A percentile compares a stretch with the other conserved stretches of the same genome.
These are phyloP conservation scores for Piper betle DNA, from an alignment of 164 flowering plant species.

Conservation along the genomic window DNA sequence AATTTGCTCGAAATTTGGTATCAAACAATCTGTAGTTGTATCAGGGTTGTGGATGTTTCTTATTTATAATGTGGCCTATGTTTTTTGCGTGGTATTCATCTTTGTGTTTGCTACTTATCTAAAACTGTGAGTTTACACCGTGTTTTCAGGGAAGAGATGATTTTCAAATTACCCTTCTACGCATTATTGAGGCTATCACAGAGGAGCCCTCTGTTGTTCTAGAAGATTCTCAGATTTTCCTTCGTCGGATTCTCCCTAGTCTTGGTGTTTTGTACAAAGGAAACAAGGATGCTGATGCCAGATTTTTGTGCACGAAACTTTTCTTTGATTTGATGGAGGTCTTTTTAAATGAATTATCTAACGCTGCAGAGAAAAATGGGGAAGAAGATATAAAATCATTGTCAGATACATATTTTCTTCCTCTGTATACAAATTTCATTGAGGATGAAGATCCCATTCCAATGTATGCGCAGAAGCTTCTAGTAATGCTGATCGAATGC, in stretches of 20 bases:
- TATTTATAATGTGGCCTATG: too few relatives aligned
- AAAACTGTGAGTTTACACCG: background rate
- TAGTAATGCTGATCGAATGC: slow-evolving; percentile 84
- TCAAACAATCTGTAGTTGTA: too few relatives aligned
- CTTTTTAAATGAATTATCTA: slow-evolving; percentile 38
- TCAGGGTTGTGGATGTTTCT: too few relatives aligned
- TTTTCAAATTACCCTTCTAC: slow-evolving; percentile 76
- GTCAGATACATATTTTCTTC: slow-evolving; percentile 60
- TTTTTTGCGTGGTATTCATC: too few relatives aligned
- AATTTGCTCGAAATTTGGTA: too few relatives aligned
- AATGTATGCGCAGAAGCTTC: slow-evolving; percentile 89
- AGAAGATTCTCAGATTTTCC: slow-evolving; percentile 36
- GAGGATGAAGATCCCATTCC: slow-evolving; percentile 98
- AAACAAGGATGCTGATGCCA: slow-evolving; percentile 91
- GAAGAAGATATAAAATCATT: slow-evolving; percentile 47
- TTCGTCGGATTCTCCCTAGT: slow-evolving; percentile 60
- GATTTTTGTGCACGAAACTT: slow-evolving; percentile 84
- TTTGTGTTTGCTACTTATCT: too few relatives aligned
- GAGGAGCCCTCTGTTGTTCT: slow-evolving; percentile 58
- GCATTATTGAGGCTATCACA: slow-evolving; percentile 62
- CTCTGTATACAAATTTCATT: slow-evolving; percentile 70
- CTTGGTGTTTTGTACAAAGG: slow-evolving; percentile 69
- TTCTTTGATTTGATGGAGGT: slow-evolving; percentile 65
- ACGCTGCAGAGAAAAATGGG: slow-evolving; percentile 20
- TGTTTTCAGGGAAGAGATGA: slow-evolving; percentile 91